Base-by-base conservation (phyloP, 768 basidiomycete species). In the Strobilomyces dryophilus region DNA sequence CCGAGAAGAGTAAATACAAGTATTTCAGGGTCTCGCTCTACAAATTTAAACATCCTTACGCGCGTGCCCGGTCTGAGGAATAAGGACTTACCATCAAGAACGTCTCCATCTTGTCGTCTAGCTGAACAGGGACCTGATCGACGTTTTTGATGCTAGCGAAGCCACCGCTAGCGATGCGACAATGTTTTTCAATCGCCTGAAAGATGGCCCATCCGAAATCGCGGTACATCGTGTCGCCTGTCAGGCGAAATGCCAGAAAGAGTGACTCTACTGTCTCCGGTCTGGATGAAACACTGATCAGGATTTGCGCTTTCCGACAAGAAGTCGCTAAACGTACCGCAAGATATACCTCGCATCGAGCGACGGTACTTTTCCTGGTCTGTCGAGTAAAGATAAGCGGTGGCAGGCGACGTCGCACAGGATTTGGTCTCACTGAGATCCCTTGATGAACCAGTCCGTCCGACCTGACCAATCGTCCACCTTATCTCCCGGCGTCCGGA, bases 181-280 rank as follows among this genome's bases (percentile, higher is more conserved):
- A 94, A 65, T 95, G 84, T 65, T 81, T 80, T 61, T 94, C 82
- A 52, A 98, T 95, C 1, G 94, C 81, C 64, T 88, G 76, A 76
- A 97, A 98, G 55, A 97, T 94, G 20, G 74, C 67, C 93, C 94
- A 97, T 20, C 90, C 94, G 61, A 83, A 80, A 18, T 86, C 80
- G 14, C 95, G 83, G 66, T 95, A 98, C 26, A 77, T 74, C 27
- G 77, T 72, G 61, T 97, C 84, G 7, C 92, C 92, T 3, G 95
- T 95, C 5, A 93, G 74, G n/a, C 95, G 82, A 69, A 78, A 97
- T 1, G 92, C 94, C 41, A 93, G 74, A 76, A 98, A 95, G 37
- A 97, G 82, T 1, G 91, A 94, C 68, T 98, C 95, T 24, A 94
- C 81, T 2, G 95, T 98, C 74, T 98, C 95, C 2, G 95, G 95